Conservation (phyloP, 2,329 filamentous ascomycete genomes). For the Fusarium buxicola region DNA sequence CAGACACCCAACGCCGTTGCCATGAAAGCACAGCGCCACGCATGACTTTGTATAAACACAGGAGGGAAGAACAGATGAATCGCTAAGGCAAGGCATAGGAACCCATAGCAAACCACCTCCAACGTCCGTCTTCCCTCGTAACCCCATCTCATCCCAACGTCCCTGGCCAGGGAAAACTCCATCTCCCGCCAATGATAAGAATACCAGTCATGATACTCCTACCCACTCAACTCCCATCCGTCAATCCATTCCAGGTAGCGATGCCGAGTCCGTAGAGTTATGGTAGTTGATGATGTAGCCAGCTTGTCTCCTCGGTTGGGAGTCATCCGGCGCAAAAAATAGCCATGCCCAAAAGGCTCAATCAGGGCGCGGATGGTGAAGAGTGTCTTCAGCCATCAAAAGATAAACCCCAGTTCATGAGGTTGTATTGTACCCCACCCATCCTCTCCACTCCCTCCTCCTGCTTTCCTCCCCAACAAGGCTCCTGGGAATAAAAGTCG, state of each 20-base stretch:
- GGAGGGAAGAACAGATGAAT: conserved; percentile 41
- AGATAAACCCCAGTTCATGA: conserved; percentile 16
- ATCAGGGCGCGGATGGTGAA: not conserved
- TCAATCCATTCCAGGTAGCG: conserved; percentile 36
- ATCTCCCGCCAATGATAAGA: conserved; percentile 33
- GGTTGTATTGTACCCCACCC: conserved; percentile 6
- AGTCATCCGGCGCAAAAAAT: conserved; percentile 28
- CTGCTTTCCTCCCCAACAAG: conserved; percentile 13
- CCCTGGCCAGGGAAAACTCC: conserved; percentile 27
- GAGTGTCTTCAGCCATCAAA: not conserved
- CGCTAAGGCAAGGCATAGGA: conserved; percentile 36
- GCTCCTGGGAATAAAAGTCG: conserved; percentile 36
- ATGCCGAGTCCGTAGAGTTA: conserved; percentile 31
- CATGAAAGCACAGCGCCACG: conserved; percentile 48
- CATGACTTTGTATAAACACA: conserved; percentile 35
- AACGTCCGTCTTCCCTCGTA: conserved; percentile 20
- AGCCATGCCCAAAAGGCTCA: conserved; percentile 3
- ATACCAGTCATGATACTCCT: conserved; percentile 36
- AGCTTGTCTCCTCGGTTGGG: conserved; percentile 15
- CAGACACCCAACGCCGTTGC: conserved; percentile 51
- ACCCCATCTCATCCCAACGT: conserved; percentile 15
- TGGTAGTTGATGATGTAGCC: conserved; percentile 32
- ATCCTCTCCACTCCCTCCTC: conserved; percentile 6
- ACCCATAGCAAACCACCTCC: conserved; percentile 35
- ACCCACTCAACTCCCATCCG: conserved; percentile 31